These are phyloP conservation scores for Prinsepia uniflora DNA, from an alignment of 306 rosid species.

Conservation along the genomic window DNA sequence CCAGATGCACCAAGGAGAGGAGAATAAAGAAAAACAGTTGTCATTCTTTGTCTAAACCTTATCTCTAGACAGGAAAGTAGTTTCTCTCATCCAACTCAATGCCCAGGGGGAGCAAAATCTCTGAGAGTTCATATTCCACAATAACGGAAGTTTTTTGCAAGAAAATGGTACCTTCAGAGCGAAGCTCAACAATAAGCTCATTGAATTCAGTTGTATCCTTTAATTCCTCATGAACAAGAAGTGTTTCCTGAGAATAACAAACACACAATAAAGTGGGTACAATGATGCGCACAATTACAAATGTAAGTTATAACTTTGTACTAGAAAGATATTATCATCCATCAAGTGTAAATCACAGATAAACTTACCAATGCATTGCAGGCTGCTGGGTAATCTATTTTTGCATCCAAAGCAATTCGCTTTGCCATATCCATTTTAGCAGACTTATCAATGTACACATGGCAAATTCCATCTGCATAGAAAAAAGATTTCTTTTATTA, in stretches of 20 bases:
- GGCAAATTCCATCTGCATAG: constrained; percentile 91
- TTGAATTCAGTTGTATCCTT: constrained; percentile 41
- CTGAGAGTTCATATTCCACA: neutral
- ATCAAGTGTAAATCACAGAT: neutral
- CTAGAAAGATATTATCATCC: neutral
- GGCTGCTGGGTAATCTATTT: constrained; percentile 93
- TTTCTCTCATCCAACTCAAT: neutral
- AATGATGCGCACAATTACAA: neutral
- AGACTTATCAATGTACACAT: constrained; percentile 87
- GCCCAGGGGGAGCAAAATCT: neutral
- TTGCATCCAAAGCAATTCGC: constrained; percentile 79
- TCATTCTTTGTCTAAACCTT: neutral
- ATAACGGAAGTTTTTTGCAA: constrained; percentile 12
- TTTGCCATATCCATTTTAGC: constrained; percentile 80
- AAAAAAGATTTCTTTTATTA: constrained; percentile 19
- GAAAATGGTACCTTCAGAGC: constrained; percentile 55
- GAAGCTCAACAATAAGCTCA: constrained; percentile 63
- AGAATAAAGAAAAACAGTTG: no score
- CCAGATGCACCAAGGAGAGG: no score
- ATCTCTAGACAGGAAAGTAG: neutral
- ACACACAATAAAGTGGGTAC: neutral
- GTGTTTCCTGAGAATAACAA: constrained; percentile 76
- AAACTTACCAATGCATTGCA: constrained; percentile 94
- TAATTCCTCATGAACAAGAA: constrained; percentile 82
- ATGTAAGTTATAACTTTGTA: constrained; percentile 4